Evolutionary conservation across 345 rosid genomes (phyloP), one percentile per base, ranked within the genome.

Genomic region (Heritiera fomes): DNA sequence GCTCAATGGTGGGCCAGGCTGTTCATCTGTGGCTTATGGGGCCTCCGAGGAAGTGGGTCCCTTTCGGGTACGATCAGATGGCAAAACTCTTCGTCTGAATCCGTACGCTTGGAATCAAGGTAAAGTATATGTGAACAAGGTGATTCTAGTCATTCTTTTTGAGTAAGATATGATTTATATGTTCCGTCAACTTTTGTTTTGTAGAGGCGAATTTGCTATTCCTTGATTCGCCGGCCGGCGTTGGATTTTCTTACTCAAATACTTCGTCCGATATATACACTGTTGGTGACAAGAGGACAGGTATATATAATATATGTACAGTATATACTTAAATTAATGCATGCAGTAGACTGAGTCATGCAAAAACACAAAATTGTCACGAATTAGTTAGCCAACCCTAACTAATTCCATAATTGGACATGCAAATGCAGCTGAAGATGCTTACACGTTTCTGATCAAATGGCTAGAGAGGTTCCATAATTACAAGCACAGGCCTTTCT

Each of bases 11-110:
- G 98, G 98, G 69, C 98, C 98, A 0, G 98, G 98, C 8, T 95
- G 98, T 78, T 95, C 98, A 0, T 95, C 98, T 0, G 81, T 93
- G 20, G 98, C 92, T 3, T 93, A 89, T 0, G 97, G 99, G 34
- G 97, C 96, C 40, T 91, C 93, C 0, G 97, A 95, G 80, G 99
- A 95, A 81, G 86, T 95, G 3, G 99, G 99, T n/a, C 98, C 99
- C 0, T 95, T 95, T 82, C 85, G 94, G 11, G 88, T 89, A 13
- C 83, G 82, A 40, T 78, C 91, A 1, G 86, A 95, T 4, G 94
- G 98, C 8, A 87, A 84, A 79, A 80, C 86, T 38, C 93, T 93
- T 3, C 46, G 78, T 64, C 75, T 87, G 40, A 91, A 86, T 77
- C 85, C 80, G 0, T 84, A 92, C 81, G 91, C 97, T 82, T 95